phyloP scores from a whole-genome alignment of 2,329 filamentous ascomycete genomes.

The Claviceps spartinae region DNA sequence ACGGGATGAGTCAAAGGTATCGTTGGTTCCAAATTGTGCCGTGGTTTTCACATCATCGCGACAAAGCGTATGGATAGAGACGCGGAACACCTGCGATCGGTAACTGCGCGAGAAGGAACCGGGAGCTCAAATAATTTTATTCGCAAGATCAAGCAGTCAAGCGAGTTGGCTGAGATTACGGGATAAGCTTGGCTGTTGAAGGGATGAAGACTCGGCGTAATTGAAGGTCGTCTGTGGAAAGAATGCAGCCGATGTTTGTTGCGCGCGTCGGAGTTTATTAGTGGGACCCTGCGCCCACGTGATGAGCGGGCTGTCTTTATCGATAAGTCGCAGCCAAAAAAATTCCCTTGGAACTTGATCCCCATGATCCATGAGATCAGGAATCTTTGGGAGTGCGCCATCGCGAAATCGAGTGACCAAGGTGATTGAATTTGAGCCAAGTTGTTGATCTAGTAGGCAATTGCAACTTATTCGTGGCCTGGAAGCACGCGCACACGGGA shows the following conservation, averaged over 20 bases:
- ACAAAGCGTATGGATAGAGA: slow-evolving; percentile 12
- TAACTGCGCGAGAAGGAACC: background rate
- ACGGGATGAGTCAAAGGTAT: slow-evolving; percentile 17
- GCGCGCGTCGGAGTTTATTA: slow-evolving; percentile 16
- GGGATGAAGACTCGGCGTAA: slow-evolving; percentile 5
- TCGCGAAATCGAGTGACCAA: background rate
- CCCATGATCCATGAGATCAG: background rate
- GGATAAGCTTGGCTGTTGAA: slow-evolving; percentile 3
- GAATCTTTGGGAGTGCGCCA: background rate
- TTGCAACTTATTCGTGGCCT: background rate
- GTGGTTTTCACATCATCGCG: slow-evolving; percentile 26
- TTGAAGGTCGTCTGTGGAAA: slow-evolving; percentile 1
- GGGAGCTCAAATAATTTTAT: background rate
- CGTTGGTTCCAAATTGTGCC: slow-evolving; percentile 16
- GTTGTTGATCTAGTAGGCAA: background rate
- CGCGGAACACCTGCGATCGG: slow-evolving; percentile 2
- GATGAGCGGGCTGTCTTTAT: slow-evolving; percentile 20
- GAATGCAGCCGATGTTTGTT: slow-evolving; percentile 6
- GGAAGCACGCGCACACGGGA: background rate
- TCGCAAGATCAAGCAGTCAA: background rate
- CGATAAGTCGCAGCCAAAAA: slow-evolving; percentile 14
- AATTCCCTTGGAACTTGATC: background rate
- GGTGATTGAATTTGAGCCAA: background rate
- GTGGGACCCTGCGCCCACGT: slow-evolving; percentile 29
- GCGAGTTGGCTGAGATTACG: background rate